Percentiles rank a stretch among this genome's conserved stretches.
phyloP scores from a whole-genome alignment of 164 flowering plant genomes.

The Piper longum region DNA sequence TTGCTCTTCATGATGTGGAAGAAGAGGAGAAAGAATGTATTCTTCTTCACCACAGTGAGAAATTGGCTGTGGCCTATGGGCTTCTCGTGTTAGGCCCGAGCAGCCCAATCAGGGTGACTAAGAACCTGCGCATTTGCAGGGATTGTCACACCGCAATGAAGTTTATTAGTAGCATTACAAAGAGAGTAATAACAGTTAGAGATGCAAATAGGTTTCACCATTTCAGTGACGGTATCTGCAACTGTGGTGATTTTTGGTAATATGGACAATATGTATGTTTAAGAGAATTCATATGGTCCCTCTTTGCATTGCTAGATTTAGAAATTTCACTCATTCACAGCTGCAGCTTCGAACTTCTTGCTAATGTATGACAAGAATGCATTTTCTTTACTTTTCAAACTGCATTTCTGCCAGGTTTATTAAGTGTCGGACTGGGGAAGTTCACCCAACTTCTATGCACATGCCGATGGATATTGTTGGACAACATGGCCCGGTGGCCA shows the following conservation, averaged over 20 bases:
- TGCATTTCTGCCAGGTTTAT: too few relatives aligned
- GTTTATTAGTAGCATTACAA: conserved; percentile 17
- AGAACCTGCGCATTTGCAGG: conserved; percentile 40
- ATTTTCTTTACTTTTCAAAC: too few relatives aligned
- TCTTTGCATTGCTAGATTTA: too few relatives aligned
- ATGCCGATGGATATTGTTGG: too few relatives aligned
- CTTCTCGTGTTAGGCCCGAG: conserved; percentile 14
- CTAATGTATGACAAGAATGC: too few relatives aligned
- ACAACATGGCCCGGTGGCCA: too few relatives aligned
- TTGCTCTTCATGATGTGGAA: conserved; percentile 43
- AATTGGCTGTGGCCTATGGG: conserved; percentile 41
- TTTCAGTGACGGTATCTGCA: conserved; percentile 35
- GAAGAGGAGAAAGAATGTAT: conserved; percentile 40
- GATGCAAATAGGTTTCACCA: conserved; percentile 42
- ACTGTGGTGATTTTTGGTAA: conserved; percentile 36
- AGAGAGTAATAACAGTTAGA: conserved; percentile 28
- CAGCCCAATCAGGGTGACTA: conserved; percentile 23
- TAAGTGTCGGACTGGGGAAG: too few relatives aligned
- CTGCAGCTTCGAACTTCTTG: too few relatives aligned
- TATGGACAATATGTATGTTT: too few relatives aligned
- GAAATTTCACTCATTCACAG: too few relatives aligned
- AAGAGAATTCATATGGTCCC: too few relatives aligned
- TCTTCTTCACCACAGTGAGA: conserved; percentile 38
- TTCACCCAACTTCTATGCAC: too few relatives aligned
- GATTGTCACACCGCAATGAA: conserved; percentile 45